phyloP scores from a whole-genome alignment of 164 flowering plant species.

The Stephania cephalantha region DNA sequence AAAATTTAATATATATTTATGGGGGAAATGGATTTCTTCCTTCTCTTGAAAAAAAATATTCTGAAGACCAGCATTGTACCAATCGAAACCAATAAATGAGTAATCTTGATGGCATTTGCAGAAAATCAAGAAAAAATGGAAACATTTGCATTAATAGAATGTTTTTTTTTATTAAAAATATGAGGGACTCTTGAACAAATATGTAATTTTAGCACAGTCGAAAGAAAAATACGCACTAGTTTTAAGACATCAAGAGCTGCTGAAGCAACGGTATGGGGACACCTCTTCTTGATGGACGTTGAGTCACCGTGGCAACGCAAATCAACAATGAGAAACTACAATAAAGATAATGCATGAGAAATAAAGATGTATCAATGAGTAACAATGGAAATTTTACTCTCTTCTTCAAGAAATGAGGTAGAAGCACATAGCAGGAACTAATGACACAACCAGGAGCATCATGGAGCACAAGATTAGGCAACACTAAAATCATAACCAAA shows the following conservation, averaged over 20 bases:
- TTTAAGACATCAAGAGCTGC: slow-evolving; percentile 89
- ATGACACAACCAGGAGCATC: too few relatives aligned
- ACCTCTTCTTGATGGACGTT: slow-evolving; percentile 51
- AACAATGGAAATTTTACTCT: neutral
- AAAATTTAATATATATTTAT: too few relatives aligned
- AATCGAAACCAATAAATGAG: neutral
- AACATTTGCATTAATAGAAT: neutral
- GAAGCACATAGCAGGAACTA: too few relatives aligned
- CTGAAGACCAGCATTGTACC: neutral
- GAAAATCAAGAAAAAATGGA: neutral
- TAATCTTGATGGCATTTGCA: neutral
- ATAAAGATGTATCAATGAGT: neutral
- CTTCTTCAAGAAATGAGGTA: neutral
- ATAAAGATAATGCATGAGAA: slow-evolving; percentile 6
- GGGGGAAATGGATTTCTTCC: neutral
- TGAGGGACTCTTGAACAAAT: neutral
- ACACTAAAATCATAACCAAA: too few relatives aligned
- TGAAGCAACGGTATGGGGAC: slow-evolving; percentile 80
- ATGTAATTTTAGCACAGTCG: slow-evolving; percentile 7
- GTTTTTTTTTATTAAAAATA: neutral
- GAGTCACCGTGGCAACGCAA: slow-evolving; percentile 98
- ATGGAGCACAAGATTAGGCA: too few relatives aligned
- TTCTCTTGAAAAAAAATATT: neutral
- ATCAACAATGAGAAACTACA: slow-evolving; percentile 90
- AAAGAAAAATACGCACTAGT: slow-evolving; percentile 46